These are phyloP conservation scores for Pseudogymnoascus verrucosus DNA, from an alignment of 2,329 filamentous ascomycete genomes.

Conservation along the genomic window DNA sequence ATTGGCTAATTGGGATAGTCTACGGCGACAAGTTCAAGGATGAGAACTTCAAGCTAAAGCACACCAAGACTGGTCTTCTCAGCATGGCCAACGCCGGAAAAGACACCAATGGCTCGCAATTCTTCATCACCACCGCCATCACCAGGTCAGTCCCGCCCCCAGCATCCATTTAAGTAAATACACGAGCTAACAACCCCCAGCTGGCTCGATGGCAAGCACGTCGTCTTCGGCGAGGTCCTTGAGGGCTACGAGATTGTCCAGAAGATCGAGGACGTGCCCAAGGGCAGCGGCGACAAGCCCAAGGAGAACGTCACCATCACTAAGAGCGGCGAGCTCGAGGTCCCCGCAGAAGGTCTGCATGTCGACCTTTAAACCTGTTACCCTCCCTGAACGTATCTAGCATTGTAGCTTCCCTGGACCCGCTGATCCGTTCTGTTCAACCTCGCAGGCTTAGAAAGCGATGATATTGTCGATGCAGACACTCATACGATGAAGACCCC, in stretches of 20 bases:
- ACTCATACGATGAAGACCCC: slow-evolving; percentile 15
- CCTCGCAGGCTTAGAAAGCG: slow-evolving; percentile 25
- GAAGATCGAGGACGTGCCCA: slow-evolving; percentile 67
- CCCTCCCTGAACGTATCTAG: slow-evolving; percentile 15
- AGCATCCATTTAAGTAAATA: no score
- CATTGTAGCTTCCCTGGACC: slow-evolving; percentile 18
- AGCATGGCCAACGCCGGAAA: slow-evolving; percentile 81
- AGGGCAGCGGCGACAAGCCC: slow-evolving; percentile 61
- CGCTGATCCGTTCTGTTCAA: slow-evolving; percentile 25
- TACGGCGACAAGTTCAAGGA: slow-evolving; percentile 78
- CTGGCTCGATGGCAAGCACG: slow-evolving; percentile 78
- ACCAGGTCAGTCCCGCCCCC: slow-evolving; percentile 49
- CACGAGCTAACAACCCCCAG: slow-evolving; percentile 31
- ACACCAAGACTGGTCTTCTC: slow-evolving; percentile 74
- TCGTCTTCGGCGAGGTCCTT: slow-evolving; percentile 82
- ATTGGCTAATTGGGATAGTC: slow-evolving; percentile 40
- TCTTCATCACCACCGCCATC: slow-evolving; percentile 81
- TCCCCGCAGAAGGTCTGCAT: slow-evolving; percentile 87
- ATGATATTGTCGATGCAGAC: slow-evolving; percentile 24
- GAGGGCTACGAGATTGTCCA: slow-evolving; percentile 77
- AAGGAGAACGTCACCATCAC: slow-evolving; percentile 62
- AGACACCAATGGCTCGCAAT: slow-evolving; percentile 83
- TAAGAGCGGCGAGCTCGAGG: slow-evolving; percentile 77
- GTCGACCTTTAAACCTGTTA: slow-evolving; percentile 65
- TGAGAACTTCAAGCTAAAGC: slow-evolving; percentile 94